Evolutionary conservation across 495 filamentous ascomycete genomes (phyloP).

Genomic region (Astrothelium subdiscretum): DNA sequence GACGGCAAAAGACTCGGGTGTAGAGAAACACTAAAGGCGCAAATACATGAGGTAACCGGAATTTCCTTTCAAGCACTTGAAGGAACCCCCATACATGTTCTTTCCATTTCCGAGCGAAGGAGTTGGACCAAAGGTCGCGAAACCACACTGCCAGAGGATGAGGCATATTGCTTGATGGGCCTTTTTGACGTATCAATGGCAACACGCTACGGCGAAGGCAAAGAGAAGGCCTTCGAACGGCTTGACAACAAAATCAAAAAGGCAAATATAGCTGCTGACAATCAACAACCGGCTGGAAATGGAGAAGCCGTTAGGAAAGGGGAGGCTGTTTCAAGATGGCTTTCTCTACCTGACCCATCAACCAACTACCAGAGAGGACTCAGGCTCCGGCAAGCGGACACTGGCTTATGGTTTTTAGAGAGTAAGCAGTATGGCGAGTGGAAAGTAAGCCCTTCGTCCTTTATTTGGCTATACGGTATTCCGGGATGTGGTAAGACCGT

Average conservation of each 20-base stretch:
- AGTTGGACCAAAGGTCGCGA: conserved; percentile 18
- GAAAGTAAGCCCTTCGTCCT: background rate
- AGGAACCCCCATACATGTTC: background rate
- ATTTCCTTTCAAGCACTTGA: conserved; percentile 2
- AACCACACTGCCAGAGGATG: conserved; percentile 20
- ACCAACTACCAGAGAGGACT: conserved; percentile 7
- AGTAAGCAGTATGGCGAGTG: conserved; percentile 4
- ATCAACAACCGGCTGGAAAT: too few relatives aligned
- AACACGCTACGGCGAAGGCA: conserved; percentile 21
- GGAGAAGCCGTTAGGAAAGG: too few relatives aligned
- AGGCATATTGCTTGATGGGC: conserved; percentile 24
- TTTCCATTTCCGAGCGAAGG: conserved; percentile 14
- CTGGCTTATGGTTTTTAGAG: conserved; percentile 12
- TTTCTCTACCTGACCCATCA: conserved; percentile 11
- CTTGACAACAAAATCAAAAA: conserved; percentile 20
- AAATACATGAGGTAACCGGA: background rate
- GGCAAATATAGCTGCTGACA: too few relatives aligned
- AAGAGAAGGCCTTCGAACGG: conserved; percentile 14
- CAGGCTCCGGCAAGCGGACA: conserved; percentile 1
- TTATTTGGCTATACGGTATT: background rate
- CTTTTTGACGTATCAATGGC: conserved; percentile 23
- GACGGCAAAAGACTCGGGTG: conserved; percentile 8
- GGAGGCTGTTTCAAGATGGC: too few relatives aligned
- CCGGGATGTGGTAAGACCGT: background rate
- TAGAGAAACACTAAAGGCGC: background rate